Conservation (phyloP, 345 rosid species). For the Carallia brachiata region DNA sequence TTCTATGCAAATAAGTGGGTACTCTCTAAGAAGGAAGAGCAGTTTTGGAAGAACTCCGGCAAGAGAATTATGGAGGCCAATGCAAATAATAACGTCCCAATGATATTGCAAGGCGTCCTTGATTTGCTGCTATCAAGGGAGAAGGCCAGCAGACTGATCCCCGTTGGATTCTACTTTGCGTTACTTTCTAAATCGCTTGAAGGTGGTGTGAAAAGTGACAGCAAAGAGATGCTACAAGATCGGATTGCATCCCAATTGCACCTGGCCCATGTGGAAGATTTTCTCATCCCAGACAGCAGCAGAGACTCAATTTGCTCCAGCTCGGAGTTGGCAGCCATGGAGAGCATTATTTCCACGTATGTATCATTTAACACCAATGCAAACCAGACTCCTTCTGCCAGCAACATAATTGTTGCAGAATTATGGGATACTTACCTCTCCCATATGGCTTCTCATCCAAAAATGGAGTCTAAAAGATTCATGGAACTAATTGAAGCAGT, state of each 20-base stretch:
- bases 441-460: conserved; percentile 41
- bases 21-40: conserved; percentile 38
- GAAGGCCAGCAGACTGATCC: conserved; percentile 48
- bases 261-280: conserved; percentile 49
- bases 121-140: conserved; percentile 55
- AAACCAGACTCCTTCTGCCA: conserved; percentile 34
- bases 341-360: conserved; percentile 47
- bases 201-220: conserved; percentile 39
- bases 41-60: conserved; percentile 40
- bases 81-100: conserved; percentile 22
- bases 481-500: conserved; percentile 53
- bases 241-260: conserved; percentile 56
- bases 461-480: conserved; percentile 45
- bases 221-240: conserved; percentile 44
- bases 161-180: conserved; percentile 70
- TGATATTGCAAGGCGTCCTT: conserved; percentile 48
- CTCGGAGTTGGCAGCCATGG: conserved; percentile 54
- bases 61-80: conserved; percentile 17
- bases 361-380: conserved; percentile 34
- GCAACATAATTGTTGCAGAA: conserved; percentile 48
- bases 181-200: conserved; percentile 51
- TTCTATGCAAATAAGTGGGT: conserved; percentile 63
- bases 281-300: conserved; percentile 42
- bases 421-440: conserved; percentile 63
- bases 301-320: conserved; percentile 37